phyloP scores from a whole-genome alignment of 2,329 filamentous ascomycete species.

The Apiospora saccharicola region DNA sequence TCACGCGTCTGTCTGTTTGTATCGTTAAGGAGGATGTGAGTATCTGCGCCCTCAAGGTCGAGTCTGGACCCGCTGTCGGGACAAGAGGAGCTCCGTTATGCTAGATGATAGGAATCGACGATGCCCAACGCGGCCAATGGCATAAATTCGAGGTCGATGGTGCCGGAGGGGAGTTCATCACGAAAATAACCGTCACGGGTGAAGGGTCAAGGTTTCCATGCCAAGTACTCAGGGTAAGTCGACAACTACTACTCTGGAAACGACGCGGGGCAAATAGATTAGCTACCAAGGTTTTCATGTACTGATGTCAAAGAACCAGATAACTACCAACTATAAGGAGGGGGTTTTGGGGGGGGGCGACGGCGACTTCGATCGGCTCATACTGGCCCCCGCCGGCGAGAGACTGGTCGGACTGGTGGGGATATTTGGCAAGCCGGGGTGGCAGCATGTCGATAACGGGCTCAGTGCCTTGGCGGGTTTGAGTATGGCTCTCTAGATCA shows the following conservation, averaged over 20 bases:
- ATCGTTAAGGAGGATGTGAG: neutral
- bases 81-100: too few species aligned
- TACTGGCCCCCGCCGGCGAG: neutral
- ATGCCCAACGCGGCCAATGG: too few species aligned
- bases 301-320: neutral
- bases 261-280: too few species aligned
- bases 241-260: too few species aligned
- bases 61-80: neutral
- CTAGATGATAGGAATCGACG: neutral
- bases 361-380: neutral
- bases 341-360: neutral
- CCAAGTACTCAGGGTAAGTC: too few species aligned
- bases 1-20: neutral
- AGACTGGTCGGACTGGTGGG: neutral
- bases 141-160: neutral
- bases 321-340: neutral
- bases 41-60: neutral
- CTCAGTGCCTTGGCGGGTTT: neutral
- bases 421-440: neutral
- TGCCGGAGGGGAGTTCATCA: neutral
- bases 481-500: neutral
- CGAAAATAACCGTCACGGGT: neutral
- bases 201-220: neutral
- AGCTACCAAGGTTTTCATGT: too few species aligned
- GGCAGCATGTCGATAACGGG: neutral